phyloP scores from a whole-genome alignment of 441 rosid genomes.

The Jatropha multifida region DNA sequence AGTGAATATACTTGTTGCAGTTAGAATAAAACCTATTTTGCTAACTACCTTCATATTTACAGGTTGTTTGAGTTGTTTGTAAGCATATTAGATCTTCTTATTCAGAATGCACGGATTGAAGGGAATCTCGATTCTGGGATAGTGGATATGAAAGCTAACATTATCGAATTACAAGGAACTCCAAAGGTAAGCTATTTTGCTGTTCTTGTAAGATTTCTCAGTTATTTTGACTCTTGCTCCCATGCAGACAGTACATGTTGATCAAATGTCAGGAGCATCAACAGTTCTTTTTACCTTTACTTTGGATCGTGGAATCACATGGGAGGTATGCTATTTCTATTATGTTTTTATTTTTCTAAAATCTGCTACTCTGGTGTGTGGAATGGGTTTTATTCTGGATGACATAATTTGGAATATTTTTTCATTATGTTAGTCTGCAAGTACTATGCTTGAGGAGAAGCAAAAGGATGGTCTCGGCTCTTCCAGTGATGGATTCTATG shows the following conservation, averaged over 20 bases:
- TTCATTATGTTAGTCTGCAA: conserved; percentile 64
- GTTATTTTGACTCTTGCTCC: conserved; percentile 30
- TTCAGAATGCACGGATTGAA: conserved; percentile 94
- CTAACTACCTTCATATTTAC: conserved; percentile 32
- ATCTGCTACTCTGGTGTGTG: not conserved
- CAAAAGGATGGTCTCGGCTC: conserved; percentile 84
- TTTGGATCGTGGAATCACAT: conserved; percentile 89
- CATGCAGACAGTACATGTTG: conserved; percentile 86
- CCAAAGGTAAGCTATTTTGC: conserved; percentile 68
- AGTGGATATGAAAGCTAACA: conserved; percentile 93
- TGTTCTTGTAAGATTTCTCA: conserved; percentile 23
- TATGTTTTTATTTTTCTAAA: not conserved
- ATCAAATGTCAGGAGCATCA: conserved; percentile 95
- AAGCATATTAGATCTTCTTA: conserved; percentile 82
- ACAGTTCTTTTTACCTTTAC: conserved; percentile 88
- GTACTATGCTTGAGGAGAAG: conserved; percentile 72
- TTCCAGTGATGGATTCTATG: conserved; percentile 84
- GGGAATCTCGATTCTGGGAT: conserved; percentile 96
- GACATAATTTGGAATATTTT: conserved; percentile 13
- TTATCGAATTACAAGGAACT: conserved; percentile 69
- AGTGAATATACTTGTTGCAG: conserved; percentile 14
- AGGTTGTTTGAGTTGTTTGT: conserved; percentile 95
- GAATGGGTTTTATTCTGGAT: not conserved
- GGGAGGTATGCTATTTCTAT: conserved; percentile 63
- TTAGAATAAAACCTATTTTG: conserved; percentile 17